These are phyloP conservation scores for Apostasia ramifera DNA, from an alignment of 106 monocot genomes.

Conservation along the genomic window DNA sequence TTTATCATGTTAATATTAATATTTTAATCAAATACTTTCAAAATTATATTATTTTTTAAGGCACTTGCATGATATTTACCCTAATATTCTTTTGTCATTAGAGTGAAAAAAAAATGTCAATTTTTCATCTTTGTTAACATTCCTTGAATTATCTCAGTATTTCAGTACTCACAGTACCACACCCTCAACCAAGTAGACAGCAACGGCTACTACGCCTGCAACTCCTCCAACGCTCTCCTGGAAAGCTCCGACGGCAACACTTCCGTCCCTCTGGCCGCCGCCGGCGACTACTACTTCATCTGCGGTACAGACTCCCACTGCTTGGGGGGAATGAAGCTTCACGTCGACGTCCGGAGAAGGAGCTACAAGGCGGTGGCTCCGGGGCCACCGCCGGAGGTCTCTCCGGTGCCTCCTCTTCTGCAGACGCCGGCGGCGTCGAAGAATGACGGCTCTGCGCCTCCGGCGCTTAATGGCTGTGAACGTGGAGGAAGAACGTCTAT, in stretches of 20 bases:
- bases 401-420: neutral
- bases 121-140: neutral
- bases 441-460: neutral
- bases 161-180: constrained; percentile 23
- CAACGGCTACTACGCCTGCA: constrained; percentile 30
- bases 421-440: neutral
- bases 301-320: constrained; percentile 19
- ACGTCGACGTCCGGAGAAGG: neutral
- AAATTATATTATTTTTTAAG: too few species aligned
- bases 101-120: too few species aligned
- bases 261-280: constrained; percentile 11
- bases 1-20: too few species aligned
- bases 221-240: constrained; percentile 5
- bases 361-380: neutral
- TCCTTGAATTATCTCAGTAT: neutral
- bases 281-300: constrained; percentile 34
- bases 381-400: neutral
- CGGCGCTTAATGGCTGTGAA: neutral
- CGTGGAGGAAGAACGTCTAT: neutral
- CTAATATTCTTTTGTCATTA: too few species aligned
- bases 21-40: too few species aligned
- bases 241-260: constrained; percentile 23
- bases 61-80: too few species aligned
- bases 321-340: constrained; percentile 18
- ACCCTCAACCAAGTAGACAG: constrained; percentile 28